Conservation (phyloP, 1,139 yeast genomes). For the Saccharomyces hybrid region DNA sequence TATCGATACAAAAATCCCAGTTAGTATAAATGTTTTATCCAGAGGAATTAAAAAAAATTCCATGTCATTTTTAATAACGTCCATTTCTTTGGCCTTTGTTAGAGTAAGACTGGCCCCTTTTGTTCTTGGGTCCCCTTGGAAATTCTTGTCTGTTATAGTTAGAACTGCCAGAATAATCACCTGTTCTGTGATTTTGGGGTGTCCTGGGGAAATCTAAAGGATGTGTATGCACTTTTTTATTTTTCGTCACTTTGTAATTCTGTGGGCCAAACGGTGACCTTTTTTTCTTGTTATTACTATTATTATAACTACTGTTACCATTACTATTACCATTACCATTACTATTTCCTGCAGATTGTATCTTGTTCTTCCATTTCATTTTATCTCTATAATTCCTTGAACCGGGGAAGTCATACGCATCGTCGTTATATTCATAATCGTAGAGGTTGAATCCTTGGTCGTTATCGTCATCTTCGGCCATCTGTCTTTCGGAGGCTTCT, state of each 20-base stretch:
- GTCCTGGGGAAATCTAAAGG: slow-evolving; percentile 3
- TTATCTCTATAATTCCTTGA: slow-evolving; percentile 5
- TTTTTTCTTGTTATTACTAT: slow-evolving; percentile 8
- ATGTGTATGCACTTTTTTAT: slow-evolving; percentile 10
- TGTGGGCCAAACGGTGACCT: slow-evolving; percentile 16
- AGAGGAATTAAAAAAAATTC: neutral
- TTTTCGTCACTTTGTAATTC: slow-evolving; percentile 8
- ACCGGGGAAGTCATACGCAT: slow-evolving; percentile 3
- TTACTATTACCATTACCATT: slow-evolving; percentile 1
- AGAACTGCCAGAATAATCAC: neutral
- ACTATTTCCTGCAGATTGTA: slow-evolving; percentile 8
- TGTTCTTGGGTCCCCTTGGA: neutral
- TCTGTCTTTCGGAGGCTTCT: slow-evolving; percentile 10
- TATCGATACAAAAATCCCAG: neutral
- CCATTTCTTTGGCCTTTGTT: neutral
- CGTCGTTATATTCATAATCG: slow-evolving; percentile 7
- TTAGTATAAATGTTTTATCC: neutral
- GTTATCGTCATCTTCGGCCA: neutral
- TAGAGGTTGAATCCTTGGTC: slow-evolving; percentile 17
- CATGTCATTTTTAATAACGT: neutral
- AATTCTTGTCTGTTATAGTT: neutral
- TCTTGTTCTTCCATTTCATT: slow-evolving; percentile 8
- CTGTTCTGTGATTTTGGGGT: neutral
- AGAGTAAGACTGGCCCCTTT: neutral
- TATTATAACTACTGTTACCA: slow-evolving; percentile 6